phyloP scores from a whole-genome alignment of 768 basidiomycete genomes.

The Pulveroboletus frians region DNA sequence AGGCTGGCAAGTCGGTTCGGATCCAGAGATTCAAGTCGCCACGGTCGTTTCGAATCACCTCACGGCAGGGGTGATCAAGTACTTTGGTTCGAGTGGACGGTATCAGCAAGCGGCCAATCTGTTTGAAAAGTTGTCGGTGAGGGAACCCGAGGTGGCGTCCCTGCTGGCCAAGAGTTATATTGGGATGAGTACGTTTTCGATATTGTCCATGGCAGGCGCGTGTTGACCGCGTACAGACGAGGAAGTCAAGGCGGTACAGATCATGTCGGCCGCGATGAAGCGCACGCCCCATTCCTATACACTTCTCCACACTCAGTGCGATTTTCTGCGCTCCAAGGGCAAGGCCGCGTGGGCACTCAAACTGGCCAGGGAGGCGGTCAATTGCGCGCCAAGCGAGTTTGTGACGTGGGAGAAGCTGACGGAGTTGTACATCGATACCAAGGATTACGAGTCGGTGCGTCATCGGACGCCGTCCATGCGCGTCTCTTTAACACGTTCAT shows the following conservation, averaged over 20 bases:
- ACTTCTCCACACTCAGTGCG: constrained; percentile 89
- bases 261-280: constrained; percentile 79
- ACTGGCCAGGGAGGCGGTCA: constrained; percentile 91
- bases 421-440: constrained; percentile 87
- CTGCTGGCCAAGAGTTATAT: constrained; percentile 87
- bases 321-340: constrained; percentile 85
- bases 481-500: neutral
- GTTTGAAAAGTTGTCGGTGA: constrained; percentile 84
- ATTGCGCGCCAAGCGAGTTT: constrained; percentile 97
- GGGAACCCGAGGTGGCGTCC: constrained; percentile 85
- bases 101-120: constrained; percentile 86
- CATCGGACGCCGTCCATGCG: neutral
- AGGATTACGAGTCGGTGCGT: constrained; percentile 69
- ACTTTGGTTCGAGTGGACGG: constrained; percentile 89
- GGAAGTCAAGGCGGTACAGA: constrained; percentile 96
- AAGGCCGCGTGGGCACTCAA: constrained; percentile 86
- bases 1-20: constrained; percentile 99
- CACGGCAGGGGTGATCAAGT: constrained; percentile 91
- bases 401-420: constrained; percentile 99
- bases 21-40: constrained; percentile 98
- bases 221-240: constrained; percentile 59
- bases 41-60: constrained; percentile 95
- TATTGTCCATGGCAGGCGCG: neutral
- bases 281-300: constrained; percentile 91
- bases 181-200: constrained; percentile 81